Conservation (phyloP, 2,329 filamentous ascomycete genomes). For the Colletotrichum godetiae region DNA sequence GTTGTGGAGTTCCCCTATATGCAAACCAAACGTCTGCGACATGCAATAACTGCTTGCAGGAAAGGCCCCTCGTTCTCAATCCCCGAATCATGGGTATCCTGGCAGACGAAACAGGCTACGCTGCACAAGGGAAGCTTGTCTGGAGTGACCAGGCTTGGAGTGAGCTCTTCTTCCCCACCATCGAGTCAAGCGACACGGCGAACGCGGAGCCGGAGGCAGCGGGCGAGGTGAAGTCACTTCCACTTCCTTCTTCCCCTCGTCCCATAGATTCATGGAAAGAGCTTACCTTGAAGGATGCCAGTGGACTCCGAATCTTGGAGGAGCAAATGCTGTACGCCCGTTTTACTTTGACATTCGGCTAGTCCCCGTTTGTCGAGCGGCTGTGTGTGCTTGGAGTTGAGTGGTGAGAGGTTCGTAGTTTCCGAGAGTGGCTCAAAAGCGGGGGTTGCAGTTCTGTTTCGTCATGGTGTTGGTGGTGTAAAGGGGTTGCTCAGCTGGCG, state of each 20-base stretch:
- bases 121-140: slow-evolving; percentile 62
- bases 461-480: slow-evolving; percentile 14
- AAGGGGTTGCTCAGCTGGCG: slow-evolving; percentile 1
- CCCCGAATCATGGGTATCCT: slow-evolving; percentile 53
- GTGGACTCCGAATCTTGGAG: slow-evolving; percentile 60
- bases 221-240: slow-evolving; percentile 20
- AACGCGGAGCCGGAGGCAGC: not conserved
- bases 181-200: not conserved
- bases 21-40: slow-evolving; percentile 55
- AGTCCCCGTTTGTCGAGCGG: slow-evolving; percentile 53
- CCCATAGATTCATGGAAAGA: slow-evolving; percentile 1
- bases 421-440: slow-evolving; percentile 15
- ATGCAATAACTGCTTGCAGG: slow-evolving; percentile 51
- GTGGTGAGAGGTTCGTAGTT: slow-evolving; percentile 43
- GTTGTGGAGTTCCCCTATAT: slow-evolving; percentile 65
- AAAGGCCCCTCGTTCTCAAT: slow-evolving; percentile 49
- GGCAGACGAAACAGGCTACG: slow-evolving; percentile 66
- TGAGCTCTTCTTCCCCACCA: slow-evolving; percentile 45
- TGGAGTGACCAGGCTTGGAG: slow-evolving; percentile 65
- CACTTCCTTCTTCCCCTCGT: not conserved
- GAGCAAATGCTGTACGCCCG: slow-evolving; percentile 62
- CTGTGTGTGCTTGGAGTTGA: slow-evolving; percentile 56
- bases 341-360: slow-evolving; percentile 66
- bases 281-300: slow-evolving; percentile 43
- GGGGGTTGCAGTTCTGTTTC: slow-evolving; percentile 31